Conservation (phyloP, 495 filamentous ascomycete genomes). For the Trichocladium uniseriatum region DNA sequence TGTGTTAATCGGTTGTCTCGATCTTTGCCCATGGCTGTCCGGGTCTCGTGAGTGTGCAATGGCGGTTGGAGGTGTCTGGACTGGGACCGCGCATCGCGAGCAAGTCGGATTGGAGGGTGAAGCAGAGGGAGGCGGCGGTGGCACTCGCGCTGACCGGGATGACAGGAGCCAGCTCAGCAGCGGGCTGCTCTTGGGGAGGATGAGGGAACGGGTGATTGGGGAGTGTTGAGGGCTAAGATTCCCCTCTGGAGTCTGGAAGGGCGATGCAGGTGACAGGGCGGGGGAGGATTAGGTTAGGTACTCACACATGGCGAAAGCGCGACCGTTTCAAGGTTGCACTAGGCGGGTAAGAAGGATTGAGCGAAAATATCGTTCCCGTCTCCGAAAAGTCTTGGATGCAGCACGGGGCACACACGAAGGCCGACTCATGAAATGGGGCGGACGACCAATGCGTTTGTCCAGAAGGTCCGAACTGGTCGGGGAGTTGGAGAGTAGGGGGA, state of each 20-base stretch:
- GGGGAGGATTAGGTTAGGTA: neutral
- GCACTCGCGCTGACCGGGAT: neutral
- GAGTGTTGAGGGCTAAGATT: no score
- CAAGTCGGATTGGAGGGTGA: neutral
- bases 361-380: neutral
- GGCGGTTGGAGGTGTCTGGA: neutral
- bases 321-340: neutral
- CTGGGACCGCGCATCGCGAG: slow-evolving; percentile 5
- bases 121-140: neutral
- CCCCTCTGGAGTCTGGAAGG: no score
- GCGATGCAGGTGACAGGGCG: no score
- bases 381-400: neutral
- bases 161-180: no score
- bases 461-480: neutral
- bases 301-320: slow-evolving; percentile 7
- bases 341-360: neutral
- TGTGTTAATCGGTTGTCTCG: slow-evolving; percentile 4
- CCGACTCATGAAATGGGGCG: neutral
- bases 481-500: no score
- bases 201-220: no score
- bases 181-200: neutral
- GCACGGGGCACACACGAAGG: neutral
- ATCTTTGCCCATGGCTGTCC: slow-evolving; percentile 2
- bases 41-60: neutral
- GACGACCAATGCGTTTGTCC: neutral